Evolutionary conservation across 371 early-diverging fungal genomes (phyloP).

Genomic region (Nematocida sp.): DNA sequence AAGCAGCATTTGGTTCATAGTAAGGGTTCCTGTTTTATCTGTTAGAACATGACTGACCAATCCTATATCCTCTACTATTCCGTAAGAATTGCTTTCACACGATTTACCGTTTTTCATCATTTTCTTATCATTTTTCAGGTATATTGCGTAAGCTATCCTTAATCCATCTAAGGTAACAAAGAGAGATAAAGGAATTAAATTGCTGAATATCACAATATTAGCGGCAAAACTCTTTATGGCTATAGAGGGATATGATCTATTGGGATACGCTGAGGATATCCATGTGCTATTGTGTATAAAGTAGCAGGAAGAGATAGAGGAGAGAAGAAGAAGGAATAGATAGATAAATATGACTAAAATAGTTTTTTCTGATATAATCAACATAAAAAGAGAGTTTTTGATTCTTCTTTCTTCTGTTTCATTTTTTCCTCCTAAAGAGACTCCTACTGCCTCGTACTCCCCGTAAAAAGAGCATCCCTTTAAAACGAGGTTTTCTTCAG

Average conservation of each 20-base stretch:
- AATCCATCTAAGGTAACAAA: constrained; percentile 81
- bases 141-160: constrained; percentile 70
- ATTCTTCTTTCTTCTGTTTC: constrained; percentile 76
- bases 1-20: constrained; percentile 90
- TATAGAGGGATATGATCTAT: constrained; percentile 7
- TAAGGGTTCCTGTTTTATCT: constrained; percentile 94
- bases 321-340: constrained; percentile 56
- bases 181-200: constrained; percentile 83
- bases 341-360: constrained; percentile 58
- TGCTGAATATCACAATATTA: constrained; percentile 66
- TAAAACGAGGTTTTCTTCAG: constrained; percentile 75
- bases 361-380: constrained; percentile 56
- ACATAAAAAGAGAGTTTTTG: constrained; percentile 67
- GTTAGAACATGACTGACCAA: constrained; percentile 86
- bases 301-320: constrained; percentile 55
- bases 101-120: constrained; percentile 68
- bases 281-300: constrained; percentile 50
- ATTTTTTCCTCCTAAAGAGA: constrained; percentile 82
- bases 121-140: constrained; percentile 69
- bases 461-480: constrained; percentile 83
- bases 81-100: constrained; percentile 73
- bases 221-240: constrained; percentile 58
- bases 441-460: constrained; percentile 76
- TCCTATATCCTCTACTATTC: constrained; percentile 83
- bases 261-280: constrained; percentile 33